phyloP scores from a whole-genome alignment of 2,329 filamentous ascomycete genomes.

The Talaromyces albobiverticillius region DNA sequence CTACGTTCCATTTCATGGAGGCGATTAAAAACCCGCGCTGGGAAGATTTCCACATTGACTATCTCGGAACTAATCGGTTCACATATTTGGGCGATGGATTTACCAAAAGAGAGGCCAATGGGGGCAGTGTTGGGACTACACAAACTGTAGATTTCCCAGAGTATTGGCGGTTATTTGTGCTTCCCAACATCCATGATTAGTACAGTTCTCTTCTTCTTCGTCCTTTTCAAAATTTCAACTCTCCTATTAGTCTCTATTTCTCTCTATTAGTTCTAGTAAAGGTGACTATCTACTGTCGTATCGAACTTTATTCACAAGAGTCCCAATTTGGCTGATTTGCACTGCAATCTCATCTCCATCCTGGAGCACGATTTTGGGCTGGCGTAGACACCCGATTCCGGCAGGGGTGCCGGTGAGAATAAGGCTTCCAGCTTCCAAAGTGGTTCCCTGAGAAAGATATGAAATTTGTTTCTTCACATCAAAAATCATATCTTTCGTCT shows the following conservation, averaged over 20 bases:
- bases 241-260: too few relatives aligned
- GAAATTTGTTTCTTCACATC: slow-evolving; percentile 35
- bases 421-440: slow-evolving; percentile 23
- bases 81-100: slow-evolving; percentile 20
- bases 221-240: background rate
- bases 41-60: slow-evolving; percentile 18
- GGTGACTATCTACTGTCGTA: slow-evolving; percentile 18
- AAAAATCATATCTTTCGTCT: slow-evolving; percentile 41
- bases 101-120: slow-evolving; percentile 5
- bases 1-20: slow-evolving; percentile 20
- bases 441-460: slow-evolving; percentile 37
- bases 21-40: slow-evolving; percentile 13
- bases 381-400: slow-evolving; percentile 32
- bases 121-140: background rate
- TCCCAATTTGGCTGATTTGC: slow-evolving; percentile 29
- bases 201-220: too few relatives aligned
- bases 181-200: slow-evolving; percentile 19
- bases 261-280: slow-evolving; percentile 4
- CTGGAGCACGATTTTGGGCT: slow-evolving; percentile 23
- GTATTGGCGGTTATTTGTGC: slow-evolving; percentile 5
- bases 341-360: slow-evolving; percentile 30
- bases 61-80: slow-evolving; percentile 17
- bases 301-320: slow-evolving; percentile 28
- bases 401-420: slow-evolving; percentile 26
- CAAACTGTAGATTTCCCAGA: slow-evolving; percentile 8